A percentile compares a stretch with the other conserved stretches of the same genome.
These are phyloP conservation scores for Tetrahymena malaccensis DNA, from an alignment of 73 alveolate genomes.

Conservation along the genomic window DNA sequence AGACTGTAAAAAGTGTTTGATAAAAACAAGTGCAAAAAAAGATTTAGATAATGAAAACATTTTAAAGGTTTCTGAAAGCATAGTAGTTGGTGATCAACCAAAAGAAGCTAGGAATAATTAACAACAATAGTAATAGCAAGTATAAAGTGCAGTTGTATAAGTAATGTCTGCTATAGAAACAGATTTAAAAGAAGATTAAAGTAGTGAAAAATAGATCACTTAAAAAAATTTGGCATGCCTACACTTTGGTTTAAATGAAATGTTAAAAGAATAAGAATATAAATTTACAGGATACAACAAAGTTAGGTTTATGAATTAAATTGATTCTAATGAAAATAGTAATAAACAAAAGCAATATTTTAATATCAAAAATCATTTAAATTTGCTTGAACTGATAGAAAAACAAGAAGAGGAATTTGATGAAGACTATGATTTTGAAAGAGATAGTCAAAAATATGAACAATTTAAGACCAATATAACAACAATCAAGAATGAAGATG, in stretches of 20 bases:
- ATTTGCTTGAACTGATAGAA: background rate
- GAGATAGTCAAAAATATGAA: background rate
- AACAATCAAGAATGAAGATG: background rate
- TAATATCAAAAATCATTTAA: background rate
- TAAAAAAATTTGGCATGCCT: background rate
- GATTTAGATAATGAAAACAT: background rate
- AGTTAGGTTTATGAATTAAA: background rate
- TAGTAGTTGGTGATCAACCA: background rate
- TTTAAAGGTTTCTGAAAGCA: background rate
- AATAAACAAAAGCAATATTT: background rate
- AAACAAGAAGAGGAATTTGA: background rate
- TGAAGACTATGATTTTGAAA: background rate
- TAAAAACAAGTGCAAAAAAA: background rate
- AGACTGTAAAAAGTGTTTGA: background rate
- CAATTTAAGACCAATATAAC: background rate
- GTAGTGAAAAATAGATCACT: background rate
- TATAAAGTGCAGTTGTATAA: background rate
- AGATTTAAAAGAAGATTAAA: background rate
- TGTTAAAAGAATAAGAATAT: background rate
- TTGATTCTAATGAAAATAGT: background rate
- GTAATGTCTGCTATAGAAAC: background rate
- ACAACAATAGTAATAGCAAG: background rate
- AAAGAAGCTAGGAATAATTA: background rate
- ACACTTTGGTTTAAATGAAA: background rate
- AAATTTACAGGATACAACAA: background rate